Conservation (phyloP, 768 basidiomycete species). For the Thelephora ganbajun region DNA sequence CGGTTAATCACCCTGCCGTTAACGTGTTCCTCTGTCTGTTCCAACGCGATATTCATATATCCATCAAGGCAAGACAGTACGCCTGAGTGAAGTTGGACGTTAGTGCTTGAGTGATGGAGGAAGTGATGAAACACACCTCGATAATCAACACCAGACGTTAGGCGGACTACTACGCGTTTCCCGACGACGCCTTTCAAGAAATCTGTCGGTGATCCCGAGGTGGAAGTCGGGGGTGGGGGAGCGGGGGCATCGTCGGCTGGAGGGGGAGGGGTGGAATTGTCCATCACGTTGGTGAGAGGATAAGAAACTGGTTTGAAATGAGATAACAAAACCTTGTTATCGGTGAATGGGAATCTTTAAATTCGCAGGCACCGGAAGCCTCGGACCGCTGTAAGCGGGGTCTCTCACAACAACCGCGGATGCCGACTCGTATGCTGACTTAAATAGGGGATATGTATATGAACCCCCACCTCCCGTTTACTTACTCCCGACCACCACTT, state of each 20-base stretch:
- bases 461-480: too few species aligned
- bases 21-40: constrained; percentile 94
- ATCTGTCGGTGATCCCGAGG: constrained; percentile 78
- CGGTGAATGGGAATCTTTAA: too few species aligned
- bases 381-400: too few species aligned
- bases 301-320: too few species aligned
- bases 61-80: constrained; percentile 91
- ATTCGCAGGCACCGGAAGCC: too few species aligned
- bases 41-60: constrained; percentile 98
- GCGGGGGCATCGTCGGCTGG: constrained; percentile 24
- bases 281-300: constrained; percentile 8
- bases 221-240: constrained; percentile 32
- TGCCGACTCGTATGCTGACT: too few species aligned
- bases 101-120: neutral
- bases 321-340: too few species aligned
- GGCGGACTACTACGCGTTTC: constrained; percentile 84
- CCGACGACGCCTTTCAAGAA: constrained; percentile 94
- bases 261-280: constrained; percentile 21
- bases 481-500: too few species aligned
- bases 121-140: constrained; percentile 42
- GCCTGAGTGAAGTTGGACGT: constrained; percentile 30
- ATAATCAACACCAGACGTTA: constrained; percentile 90
- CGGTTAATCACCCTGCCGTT: constrained; percentile 75
- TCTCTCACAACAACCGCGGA: too few species aligned
- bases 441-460: too few species aligned